Evolutionary conservation across 208 protist genomes (phyloP), one percentile per base, ranked within the genome.

Genomic region (Trypanosoma melophagium): DNA sequence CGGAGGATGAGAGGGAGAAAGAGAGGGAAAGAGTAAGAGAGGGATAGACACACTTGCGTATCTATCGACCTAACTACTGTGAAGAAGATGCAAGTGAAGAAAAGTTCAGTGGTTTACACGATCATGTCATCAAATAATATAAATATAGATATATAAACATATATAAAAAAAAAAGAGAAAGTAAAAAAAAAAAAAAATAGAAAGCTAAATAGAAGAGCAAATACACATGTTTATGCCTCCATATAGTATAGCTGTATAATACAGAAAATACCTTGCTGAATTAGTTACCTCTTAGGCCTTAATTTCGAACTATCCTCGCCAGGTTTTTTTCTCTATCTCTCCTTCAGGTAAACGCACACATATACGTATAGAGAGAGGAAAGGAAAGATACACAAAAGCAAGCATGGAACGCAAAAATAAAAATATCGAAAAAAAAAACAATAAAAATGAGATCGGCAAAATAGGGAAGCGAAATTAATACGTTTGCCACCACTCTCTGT

Each of bases 381-480:
- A 59, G 31, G 1, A 57, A 67, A 17, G 12, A 56, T 16, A 52
- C n/a, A 47, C 45, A 51, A 59, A 59, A 51, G 49, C 19, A 31
- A 24, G 21, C 45, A 59, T 38, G n/a, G 17, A 66, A 44, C 25
- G 10, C 13, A 52, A 47, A 63, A 12, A 55, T 24, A 53, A 64
- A 53, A n/a, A 35, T n/a, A 63, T 4, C 5, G 55, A 42, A 13
- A 67, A 41, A 19, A 59, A 67, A 45, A 28, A 59, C n/a, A 44
- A 50, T 24, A 65, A 24, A 45, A 31, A 66, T 55, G 12, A 66
- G 4, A 40, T 55, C 16, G 21, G 54, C 22, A 35, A 14, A 8
- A 24, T 42, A 66, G 5, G 55, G 9, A 66, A 1, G 55, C 45
- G 40, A 13, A 47, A 17, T 19, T 44, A 42, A 7, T 8, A 59